These are phyloP conservation scores for Lactarius deliciosus DNA, from an alignment of 768 basidiomycete genomes.

Conservation along the genomic window DNA sequence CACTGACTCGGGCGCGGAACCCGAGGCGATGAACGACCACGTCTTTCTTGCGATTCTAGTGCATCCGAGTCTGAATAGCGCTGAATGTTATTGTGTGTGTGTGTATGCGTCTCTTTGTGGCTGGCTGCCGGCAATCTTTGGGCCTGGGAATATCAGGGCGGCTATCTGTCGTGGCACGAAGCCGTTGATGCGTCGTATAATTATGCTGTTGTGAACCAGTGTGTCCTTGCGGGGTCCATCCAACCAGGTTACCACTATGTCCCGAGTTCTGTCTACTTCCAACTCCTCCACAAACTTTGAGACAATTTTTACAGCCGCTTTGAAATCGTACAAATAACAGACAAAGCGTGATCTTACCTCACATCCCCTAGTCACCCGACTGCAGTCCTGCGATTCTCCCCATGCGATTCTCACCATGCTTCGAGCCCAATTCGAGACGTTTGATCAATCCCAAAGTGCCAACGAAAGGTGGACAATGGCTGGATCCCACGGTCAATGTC, in stretches of 20 bases:
- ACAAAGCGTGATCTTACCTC: not conserved
- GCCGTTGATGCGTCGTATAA: too few relatives aligned
- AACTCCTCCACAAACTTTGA: not conserved
- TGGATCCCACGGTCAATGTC: not conserved
- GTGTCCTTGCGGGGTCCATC: too few relatives aligned
- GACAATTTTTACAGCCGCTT: not conserved
- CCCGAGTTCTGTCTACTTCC: not conserved
- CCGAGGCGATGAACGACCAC: too few relatives aligned
- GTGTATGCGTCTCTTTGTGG: too few relatives aligned
- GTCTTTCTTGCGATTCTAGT: too few relatives aligned
- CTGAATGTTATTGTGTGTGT: too few relatives aligned
- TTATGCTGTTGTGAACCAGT: not conserved
- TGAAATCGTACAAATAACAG: not conserved
- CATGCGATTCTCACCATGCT: not conserved
- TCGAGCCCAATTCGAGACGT: not conserved
- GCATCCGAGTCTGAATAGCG: too few relatives aligned
- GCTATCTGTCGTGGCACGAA: too few relatives aligned
- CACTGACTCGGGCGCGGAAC: too few relatives aligned
- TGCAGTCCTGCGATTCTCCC: slow-evolving; percentile 1
- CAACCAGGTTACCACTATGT: not conserved
- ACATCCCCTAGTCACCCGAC: not conserved
- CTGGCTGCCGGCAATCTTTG: too few relatives aligned
- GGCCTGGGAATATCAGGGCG: too few relatives aligned
- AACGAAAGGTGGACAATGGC: not conserved
- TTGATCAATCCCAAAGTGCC: not conserved